Base-by-base conservation (phyloP, 2,329 filamentous ascomycete species). In the Ophiostoma pallidulum region DNA sequence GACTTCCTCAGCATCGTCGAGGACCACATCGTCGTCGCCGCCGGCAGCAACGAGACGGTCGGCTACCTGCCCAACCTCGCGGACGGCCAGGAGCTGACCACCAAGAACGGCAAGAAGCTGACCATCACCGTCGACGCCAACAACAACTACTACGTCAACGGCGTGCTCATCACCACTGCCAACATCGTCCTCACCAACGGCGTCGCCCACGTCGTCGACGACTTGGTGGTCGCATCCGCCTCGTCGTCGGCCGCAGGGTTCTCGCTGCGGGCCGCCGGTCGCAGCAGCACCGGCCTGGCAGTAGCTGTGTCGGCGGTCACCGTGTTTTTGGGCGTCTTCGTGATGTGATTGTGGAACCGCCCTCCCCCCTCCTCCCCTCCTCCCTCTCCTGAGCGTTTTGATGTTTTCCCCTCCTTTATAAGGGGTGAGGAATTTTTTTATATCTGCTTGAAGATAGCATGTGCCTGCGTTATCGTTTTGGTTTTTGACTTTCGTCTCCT, bases 111-210 rank as follows among this genome's bases (percentile, higher is more conserved):
- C 46, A 38, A 42, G 33, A 20, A 49, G 50, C 47, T 52, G 4
- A 45, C 46, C 18, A 44, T 52, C 16, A 47, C 50, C 14, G 38
- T 48, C n/a, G 50, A 52, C 43, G 29, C 24, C 43, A 47, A 47
- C 47, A 39, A 44, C 36, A 52, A 52, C 47, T 52, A 52, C 47
- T 52, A 47, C 18, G 46, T 52, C 40, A 52, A 52, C 47, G 43
- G 44, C 40, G 47, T 52, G 12, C 46, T 43, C 26, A 47, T 52
- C 44, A 52, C 50, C 4, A 47, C 38, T 2, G 29, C 43, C 47
- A 52, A 52, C 47, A 49, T 52, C 19, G 47, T 52, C 4, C 47
- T 52, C 16, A 44, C 50, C 35, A 52, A 52, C 41, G 50, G 50
- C 29, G 50, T 52, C 2, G 50, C 47, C 1, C 50, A 52, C 39